These are phyloP conservation scores for Tirmania nivea DNA, from an alignment of 495 filamentous ascomycete species.

Conservation along the genomic window DNA sequence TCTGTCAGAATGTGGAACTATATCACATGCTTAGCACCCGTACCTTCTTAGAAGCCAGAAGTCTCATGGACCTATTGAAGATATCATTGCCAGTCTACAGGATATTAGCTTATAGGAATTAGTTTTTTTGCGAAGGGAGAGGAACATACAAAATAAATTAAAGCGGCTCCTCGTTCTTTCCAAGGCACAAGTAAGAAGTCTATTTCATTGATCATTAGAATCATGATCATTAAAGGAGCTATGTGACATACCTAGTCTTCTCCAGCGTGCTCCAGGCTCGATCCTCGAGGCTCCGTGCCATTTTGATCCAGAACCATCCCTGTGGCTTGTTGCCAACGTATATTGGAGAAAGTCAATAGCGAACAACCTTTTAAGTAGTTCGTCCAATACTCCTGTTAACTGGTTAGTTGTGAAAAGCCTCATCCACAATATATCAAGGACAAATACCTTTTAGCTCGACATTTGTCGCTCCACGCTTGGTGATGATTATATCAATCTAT, in stretches of 20 bases:
- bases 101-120: not conserved
- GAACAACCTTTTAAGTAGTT: slow-evolving; percentile 41
- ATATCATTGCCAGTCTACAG: slow-evolving; percentile 66
- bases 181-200: slow-evolving; percentile 75
- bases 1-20: not conserved
- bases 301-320: slow-evolving; percentile 35
- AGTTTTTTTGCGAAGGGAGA: not conserved
- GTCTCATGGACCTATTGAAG: slow-evolving; percentile 74
- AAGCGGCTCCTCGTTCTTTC: slow-evolving; percentile 60
- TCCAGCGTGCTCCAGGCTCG: slow-evolving; percentile 26
- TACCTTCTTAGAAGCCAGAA: slow-evolving; percentile 56
- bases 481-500: slow-evolving; percentile 76
- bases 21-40: not conserved
- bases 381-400: slow-evolving; percentile 17
- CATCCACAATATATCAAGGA: no score
- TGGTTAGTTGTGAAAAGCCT: not conserved
- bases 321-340: slow-evolving; percentile 17
- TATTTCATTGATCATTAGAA: not conserved
- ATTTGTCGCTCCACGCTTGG: slow-evolving; percentile 26
- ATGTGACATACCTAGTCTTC: slow-evolving; percentile 5
- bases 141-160: slow-evolving; percentile 51
- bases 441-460: slow-evolving; percentile 2
- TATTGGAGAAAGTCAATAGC: slow-evolving; percentile 37
- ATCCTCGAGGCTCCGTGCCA: slow-evolving; percentile 69
- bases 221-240: no score